Evolutionary conservation across 2,329 filamentous ascomycete species (phyloP).

Genomic region (Ophidiomyces ophidiicola): DNA sequence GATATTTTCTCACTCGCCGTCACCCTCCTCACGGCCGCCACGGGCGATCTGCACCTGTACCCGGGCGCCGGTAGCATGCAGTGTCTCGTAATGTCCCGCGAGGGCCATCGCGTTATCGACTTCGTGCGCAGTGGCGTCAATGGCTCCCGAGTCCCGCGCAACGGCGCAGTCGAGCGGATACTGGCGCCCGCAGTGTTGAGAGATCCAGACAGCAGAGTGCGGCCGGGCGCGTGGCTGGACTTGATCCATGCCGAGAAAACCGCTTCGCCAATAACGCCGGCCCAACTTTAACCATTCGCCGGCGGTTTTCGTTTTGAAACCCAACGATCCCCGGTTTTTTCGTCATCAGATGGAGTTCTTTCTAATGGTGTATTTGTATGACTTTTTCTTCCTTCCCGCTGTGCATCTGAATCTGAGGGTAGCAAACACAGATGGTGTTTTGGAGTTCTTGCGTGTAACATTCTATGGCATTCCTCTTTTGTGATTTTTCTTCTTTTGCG

Average conservation of each 20-base stretch:
- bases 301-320: too few species aligned
- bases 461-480: too few species aligned
- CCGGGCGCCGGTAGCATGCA: constrained; percentile 30
- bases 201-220: constrained; percentile 25
- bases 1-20: constrained; percentile 38
- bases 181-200: constrained; percentile 31
- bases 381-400: too few species aligned
- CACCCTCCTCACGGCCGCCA: constrained; percentile 35
- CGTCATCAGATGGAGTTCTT: too few species aligned
- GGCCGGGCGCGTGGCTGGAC: constrained; percentile 24
- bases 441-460: too few species aligned
- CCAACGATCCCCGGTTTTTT: too few species aligned
- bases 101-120: constrained; percentile 34
- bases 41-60: constrained; percentile 35
- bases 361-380: too few species aligned
- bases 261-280: background rate
- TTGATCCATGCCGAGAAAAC: constrained; percentile 11
- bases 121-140: constrained; percentile 28
- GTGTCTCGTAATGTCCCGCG: constrained; percentile 33
- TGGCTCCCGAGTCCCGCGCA: constrained; percentile 30
- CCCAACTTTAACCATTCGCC: too few species aligned
- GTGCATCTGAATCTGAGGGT: too few species aligned
- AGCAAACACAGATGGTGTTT: too few species aligned
- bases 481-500: too few species aligned
- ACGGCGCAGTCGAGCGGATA: constrained; percentile 30